Conservation (phyloP, 208 protist species). For the Trypanosoma scelopori region DNA sequence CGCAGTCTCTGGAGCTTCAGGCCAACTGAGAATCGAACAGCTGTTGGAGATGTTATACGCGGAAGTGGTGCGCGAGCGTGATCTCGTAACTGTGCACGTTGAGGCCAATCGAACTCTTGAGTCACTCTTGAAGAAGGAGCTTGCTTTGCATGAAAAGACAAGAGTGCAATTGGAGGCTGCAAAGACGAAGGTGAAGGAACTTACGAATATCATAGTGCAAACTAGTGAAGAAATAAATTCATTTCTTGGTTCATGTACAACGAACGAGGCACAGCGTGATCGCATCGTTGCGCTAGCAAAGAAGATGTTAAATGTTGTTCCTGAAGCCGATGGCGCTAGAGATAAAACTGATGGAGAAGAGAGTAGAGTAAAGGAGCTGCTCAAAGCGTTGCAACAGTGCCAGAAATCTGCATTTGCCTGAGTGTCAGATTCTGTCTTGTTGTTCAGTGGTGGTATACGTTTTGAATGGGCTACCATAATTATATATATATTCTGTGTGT, state of each 20-base stretch:
- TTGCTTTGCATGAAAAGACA: constrained; percentile 44
- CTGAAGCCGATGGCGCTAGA: constrained; percentile 5
- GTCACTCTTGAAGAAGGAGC: constrained; percentile 57
- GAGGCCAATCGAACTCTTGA: constrained; percentile 78
- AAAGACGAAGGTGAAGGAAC: constrained; percentile 12
- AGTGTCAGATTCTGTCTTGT: neutral
- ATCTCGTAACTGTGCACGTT: constrained; percentile 56
- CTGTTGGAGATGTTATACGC: constrained; percentile 68
- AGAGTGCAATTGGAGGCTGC: constrained; percentile 40
- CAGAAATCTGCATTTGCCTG: constrained; percentile 13
- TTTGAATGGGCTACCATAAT: constrained; percentile 1
- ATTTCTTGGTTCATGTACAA: constrained; percentile 21
- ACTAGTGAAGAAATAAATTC: constrained; percentile 26
- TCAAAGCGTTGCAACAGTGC: constrained; percentile 23
- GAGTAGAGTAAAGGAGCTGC: constrained; percentile 27
- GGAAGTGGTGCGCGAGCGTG: constrained; percentile 56
- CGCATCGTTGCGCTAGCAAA: constrained; percentile 13
- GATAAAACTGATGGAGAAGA: constrained; percentile 9
- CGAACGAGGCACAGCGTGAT: constrained; percentile 14
- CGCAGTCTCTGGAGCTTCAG: constrained; percentile 14
- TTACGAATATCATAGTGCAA: constrained; percentile 12
- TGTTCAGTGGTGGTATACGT: neutral
- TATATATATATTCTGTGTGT: constrained; percentile 14
- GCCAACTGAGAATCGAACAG: constrained; percentile 49
- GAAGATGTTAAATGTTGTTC: constrained; percentile 19